Base-by-base conservation (phyloP, 352 stramenopile species). In the Plasmopara halstedii region DNA sequence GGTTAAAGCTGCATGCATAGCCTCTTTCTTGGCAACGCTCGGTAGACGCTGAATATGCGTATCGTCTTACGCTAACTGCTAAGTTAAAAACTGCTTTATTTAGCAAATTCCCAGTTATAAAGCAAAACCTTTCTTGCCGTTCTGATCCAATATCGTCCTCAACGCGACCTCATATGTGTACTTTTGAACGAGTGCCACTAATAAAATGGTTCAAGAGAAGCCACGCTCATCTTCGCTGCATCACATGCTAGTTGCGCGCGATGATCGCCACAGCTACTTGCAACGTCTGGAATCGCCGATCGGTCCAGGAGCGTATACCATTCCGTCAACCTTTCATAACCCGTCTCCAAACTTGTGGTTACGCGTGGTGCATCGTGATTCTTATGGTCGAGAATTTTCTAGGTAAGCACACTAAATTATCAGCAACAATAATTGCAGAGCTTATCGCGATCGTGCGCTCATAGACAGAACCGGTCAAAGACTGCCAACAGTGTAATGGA, bases 371-470 rank as follows among this genome's bases (percentile, higher is more conserved):
- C 73, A 83, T 25, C 70, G 61, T 22, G 47, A 73, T 21, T 62
- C 56, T 11, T 85, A 73, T 27, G 73, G 73, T 25, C 61, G 73
- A 19, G 68, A 85, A 18, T 85, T 83, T 47, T 62, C 70, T 11
- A 68, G 68, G 71, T 83, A 37, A 37, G 29, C 37, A 35, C 14
- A 15, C 32, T 13, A n/a, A 38, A 45, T 53, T 34, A 47, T 32
- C 40, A 7, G 25, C 36, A 35, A 34, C 37, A 10, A 29, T 10
- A 29, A 2, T 1, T 29, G 25, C 25, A 10, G 11, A 29, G 25
- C 25, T 54, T 13, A 53, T 33, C 23, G 29, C 44, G 7, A 29
- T 10, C 20, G 32, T 21, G 35, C 50, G 20, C 32, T 54, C 32
- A 55, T 42, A 66, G 58, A 47, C 43, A 64, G 37, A 62, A 67